Base-by-base conservation (phyloP, 768 basidiomycete species). In the Kwoniella europaea region DNA sequence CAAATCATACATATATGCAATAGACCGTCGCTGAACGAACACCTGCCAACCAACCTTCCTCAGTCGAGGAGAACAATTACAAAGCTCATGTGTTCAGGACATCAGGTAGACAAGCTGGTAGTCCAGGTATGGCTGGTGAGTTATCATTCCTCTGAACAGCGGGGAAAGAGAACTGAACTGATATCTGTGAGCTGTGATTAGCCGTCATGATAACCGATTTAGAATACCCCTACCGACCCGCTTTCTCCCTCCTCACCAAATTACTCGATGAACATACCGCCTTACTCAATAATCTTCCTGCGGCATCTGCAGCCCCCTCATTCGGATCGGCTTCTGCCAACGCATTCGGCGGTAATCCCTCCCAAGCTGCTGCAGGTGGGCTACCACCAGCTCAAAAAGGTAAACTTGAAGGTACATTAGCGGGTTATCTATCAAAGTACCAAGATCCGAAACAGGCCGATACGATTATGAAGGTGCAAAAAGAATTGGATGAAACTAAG, bases 401-500 rank as follows among this genome's bases (percentile, higher is more conserved):
- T 10, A 82, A 81, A 67, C 72, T 83, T 18, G 82, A 84, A 63
- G 82, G 74, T 7, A 84, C 81, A 3, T 60, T 84, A 52, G 86
- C 88, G 56, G 87, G 86, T 5, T 98, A 94, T 82, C 84, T 98
- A 54, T 86, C 89, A 82, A 96, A 94, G 85, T 98, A 97, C 82
- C 96, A 99, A 85, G 96, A 99, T 84, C 96, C 96, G 10, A 88
- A 90, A 74, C 94, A 98, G 85, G 96, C 96, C 6, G 96, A 99
- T 85, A 91, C 92, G 20, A 98, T 99, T 81, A 96, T 98, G 95
- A 89, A 91, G 74, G 97, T 99, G 13, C 97, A 99, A 84, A 91
- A 94, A 80, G 97, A 99, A 82, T 85, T 99, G 64, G 97, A 99
- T 82, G 97, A 99, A 86, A 98, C 97, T 3, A 99, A 99, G 91